phyloP scores from a whole-genome alignment of 192 early-diverging fungal genomes.

The Entophlyctis luteolus region DNA sequence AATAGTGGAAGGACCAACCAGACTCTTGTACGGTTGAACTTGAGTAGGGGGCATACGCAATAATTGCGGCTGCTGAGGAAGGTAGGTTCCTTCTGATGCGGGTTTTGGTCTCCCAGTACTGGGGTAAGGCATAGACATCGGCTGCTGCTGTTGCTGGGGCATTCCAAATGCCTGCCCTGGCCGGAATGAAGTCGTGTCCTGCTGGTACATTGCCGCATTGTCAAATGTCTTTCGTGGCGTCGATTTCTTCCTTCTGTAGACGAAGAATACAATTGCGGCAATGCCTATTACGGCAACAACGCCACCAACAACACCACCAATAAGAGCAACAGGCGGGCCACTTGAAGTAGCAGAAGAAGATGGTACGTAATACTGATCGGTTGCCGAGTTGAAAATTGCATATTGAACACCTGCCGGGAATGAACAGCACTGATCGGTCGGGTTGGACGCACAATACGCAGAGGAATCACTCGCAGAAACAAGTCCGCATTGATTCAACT shows the following conservation, averaged over 20 bases:
- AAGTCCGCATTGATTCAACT: not conserved
- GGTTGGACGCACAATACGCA: not conserved
- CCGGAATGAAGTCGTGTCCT: not conserved
- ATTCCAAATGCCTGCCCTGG: not conserved
- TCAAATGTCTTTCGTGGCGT: not conserved
- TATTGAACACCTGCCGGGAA: not conserved
- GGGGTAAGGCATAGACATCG: not conserved
- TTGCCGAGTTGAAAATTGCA: not conserved
- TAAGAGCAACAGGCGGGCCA: not conserved
- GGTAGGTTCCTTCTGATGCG: not conserved
- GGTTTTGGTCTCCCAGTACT: not conserved
- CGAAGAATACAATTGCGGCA: not conserved
- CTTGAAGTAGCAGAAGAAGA: not conserved
- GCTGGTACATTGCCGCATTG: not conserved
- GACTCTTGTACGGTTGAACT: too few relatives aligned
- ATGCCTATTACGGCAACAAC: not conserved
- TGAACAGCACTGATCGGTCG: not conserved
- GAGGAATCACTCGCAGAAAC: not conserved
- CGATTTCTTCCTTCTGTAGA: not conserved
- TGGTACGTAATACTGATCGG: not conserved
- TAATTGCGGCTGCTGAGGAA: not conserved
- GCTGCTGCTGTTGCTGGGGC: not conserved
- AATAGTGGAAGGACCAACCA: too few relatives aligned
- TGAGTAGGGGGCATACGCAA: not conserved
- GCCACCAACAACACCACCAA: not conserved